Base-by-base conservation (phyloP, 306 rosid genomes). In the Sesbania bispinosa region DNA sequence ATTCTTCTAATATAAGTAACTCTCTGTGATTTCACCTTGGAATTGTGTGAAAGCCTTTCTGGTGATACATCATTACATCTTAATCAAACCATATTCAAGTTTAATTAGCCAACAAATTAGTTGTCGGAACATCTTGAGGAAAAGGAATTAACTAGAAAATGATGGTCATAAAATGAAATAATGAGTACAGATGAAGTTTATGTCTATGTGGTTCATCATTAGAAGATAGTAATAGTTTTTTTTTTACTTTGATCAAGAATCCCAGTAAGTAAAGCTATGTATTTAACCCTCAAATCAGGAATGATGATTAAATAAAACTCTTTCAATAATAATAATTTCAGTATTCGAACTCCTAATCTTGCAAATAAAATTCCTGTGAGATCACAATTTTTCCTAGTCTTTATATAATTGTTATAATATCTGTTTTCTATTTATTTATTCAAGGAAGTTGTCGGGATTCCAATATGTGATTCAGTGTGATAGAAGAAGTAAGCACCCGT, bases 401-500 rank as follows among this genome's bases (percentile, higher is more conserved):
- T n/a, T n/a, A n/a, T n/a, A n/a, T n/a, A 18, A 48, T 35, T 7
- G 6, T 58, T n/a, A 58, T 1, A 33, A 24, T n/a, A 58, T 38
- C 15, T 55, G n/a, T 1, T 39, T 26, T 57, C 4, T 36, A 33
- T 41, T 58, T 57, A 27, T 59, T 6, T 24, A 39, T 29, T 42
- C 13, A 6, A 53, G 21, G 35, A 27, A 41, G 4, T 27, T 54
- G 60, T 46, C 60, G 27, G 77, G 66, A 62, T 51, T 33, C 75
- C 30, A 73, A 35, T 57, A 61, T 46, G 24, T 62, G 69, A 74
- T 69, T 75, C 79, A 64, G 75, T 78, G 77, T 69, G 60, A 60
- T 29, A 51, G 35, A 58, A n/a, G 75, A 70, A 75, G 62, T 39
- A 59, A 68, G 60, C 11, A 13, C 86, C 86, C 84, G 86, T 82